phyloP scores from a whole-genome alignment of 306 rosid genomes.

The Delonix regia region DNA sequence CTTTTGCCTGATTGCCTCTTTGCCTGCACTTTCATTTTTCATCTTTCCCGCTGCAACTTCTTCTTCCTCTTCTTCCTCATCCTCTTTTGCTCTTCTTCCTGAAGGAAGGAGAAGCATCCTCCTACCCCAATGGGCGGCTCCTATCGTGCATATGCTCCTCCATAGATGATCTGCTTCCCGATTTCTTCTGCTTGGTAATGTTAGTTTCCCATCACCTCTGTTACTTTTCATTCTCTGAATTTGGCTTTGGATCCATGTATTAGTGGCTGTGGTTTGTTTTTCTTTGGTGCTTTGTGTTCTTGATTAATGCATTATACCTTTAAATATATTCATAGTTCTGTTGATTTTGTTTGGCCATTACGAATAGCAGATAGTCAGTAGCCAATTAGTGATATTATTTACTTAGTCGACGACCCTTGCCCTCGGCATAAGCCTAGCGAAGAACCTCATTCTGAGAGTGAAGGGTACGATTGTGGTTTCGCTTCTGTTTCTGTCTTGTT shows the following conservation, averaged over 20 bases:
- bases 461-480: neutral
- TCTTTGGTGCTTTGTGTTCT: neutral
- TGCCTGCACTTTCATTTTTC: conserved; percentile 3
- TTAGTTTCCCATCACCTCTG: neutral
- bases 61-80: neutral
- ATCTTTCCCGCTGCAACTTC: neutral
- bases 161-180: conserved; percentile 32
- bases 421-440: too few relatives aligned
- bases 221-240: neutral
- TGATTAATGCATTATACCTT: conserved; percentile 10
- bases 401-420: neutral
- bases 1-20: neutral
- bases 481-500: neutral
- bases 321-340: neutral
- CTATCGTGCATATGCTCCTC: conserved; percentile 32
- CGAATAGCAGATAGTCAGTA: neutral
- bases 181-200: conserved; percentile 42
- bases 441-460: neutral
- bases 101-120: conserved; percentile 23
- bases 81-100: too few relatives aligned
- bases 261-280: neutral
- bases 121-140: conserved; percentile 27
- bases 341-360: conserved; percentile 23
- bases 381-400: neutral
- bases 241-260: conserved; percentile 17